phyloP scores from a whole-genome alignment of 129 eudicot species.

The Escallonia herrerae region DNA sequence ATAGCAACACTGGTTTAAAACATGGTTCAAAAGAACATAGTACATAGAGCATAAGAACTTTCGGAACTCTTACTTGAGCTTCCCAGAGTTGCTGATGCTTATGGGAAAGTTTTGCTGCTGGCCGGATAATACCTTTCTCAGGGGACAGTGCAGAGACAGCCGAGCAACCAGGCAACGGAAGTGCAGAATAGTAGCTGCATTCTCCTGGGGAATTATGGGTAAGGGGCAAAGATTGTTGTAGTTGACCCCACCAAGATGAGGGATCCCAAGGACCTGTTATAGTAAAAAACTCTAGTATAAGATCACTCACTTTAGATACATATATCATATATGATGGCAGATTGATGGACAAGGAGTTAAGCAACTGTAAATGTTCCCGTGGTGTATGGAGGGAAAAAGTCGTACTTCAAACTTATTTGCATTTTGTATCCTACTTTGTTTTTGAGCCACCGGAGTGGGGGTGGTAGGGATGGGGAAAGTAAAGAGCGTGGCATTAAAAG shows the following conservation, averaged over 20 bases:
- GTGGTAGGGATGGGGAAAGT: too few species aligned
- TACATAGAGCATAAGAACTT: neutral
- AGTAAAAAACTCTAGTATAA: neutral
- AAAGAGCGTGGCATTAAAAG: neutral
- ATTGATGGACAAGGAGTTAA: neutral
- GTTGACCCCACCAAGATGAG: conserved; percentile 18
- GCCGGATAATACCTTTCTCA: conserved; percentile 7
- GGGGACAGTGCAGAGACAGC: neutral
- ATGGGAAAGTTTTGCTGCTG: conserved; percentile 5
- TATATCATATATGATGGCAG: neutral
- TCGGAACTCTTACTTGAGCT: conserved; percentile 15
- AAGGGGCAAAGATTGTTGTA: conserved; percentile 1
- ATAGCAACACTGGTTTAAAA: neutral
- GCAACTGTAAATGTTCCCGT: neutral
- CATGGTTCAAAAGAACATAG: neutral
- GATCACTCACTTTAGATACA: neutral
- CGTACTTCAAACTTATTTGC: neutral
- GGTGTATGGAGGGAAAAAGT: neutral
- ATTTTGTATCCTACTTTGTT: too few species aligned
- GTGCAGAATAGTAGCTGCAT: conserved; percentile 3
- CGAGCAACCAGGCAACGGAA: conserved; percentile 3
- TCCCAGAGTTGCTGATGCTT: conserved; percentile 21
- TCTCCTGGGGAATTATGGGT: neutral
- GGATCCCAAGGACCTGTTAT: conserved; percentile 11
- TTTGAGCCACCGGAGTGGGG: too few species aligned